Evolutionary conservation across 2,329 filamentous ascomycete species (phyloP).

Genomic region (Pyrenophora tritici-repentis): DNA sequence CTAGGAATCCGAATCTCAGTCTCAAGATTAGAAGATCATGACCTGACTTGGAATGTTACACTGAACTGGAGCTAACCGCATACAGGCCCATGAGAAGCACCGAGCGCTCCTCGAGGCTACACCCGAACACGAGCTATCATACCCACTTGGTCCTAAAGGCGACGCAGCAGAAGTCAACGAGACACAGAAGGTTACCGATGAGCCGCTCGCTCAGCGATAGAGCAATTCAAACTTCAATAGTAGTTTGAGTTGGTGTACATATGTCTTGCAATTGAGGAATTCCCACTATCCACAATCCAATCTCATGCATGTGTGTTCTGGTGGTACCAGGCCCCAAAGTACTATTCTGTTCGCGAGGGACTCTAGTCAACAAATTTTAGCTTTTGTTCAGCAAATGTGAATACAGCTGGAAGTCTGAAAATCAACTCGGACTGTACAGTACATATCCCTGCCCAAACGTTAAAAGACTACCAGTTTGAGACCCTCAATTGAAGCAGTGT

Average conservation of each 20-base stretch:
- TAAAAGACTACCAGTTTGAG: too few relatives aligned
- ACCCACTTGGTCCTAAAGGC: constrained; percentile 72
- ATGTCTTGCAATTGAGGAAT: constrained; percentile 23
- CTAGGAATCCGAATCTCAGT: neutral
- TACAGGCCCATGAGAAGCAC: constrained; percentile 87
- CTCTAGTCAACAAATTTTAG: too few relatives aligned
- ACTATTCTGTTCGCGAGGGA: too few relatives aligned
- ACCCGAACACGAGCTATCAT: constrained; percentile 75
- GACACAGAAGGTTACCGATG: constrained; percentile 63
- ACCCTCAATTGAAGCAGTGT: too few relatives aligned
- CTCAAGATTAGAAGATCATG: neutral
- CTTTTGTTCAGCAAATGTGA: too few relatives aligned
- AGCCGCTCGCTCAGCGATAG: constrained; percentile 64
- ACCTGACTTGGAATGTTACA: neutral
- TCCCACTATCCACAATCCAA: neutral
- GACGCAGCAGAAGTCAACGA: constrained; percentile 64
- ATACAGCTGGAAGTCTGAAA: too few relatives aligned
- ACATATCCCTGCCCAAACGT: too few relatives aligned
- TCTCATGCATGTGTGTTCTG: too few relatives aligned
- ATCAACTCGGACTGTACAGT: too few relatives aligned
- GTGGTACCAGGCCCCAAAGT: too few relatives aligned
- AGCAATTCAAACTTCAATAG: neutral
- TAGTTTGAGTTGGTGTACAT: constrained; percentile 27
- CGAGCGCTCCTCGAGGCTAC: constrained; percentile 81
- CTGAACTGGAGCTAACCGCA: constrained; percentile 13